phyloP scores from a whole-genome alignment of 306 rosid genomes.

The Abrus pulchellus region DNA sequence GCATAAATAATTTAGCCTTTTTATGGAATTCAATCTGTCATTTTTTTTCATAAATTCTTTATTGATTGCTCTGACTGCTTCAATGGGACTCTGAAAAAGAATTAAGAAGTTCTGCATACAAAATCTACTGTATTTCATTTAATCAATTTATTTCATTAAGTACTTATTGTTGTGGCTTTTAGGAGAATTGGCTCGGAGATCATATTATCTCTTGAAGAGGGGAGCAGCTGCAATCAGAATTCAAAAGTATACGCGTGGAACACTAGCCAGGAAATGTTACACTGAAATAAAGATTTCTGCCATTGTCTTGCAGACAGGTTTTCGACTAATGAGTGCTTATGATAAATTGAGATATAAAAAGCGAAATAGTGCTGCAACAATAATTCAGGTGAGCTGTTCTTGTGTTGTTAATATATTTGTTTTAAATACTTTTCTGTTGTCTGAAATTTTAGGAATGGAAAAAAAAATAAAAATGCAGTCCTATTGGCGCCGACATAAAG shows the following conservation, averaged over 20 bases:
- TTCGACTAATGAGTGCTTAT: constrained; percentile 65
- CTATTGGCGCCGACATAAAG: constrained; percentile 60
- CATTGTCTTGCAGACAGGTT: constrained; percentile 68
- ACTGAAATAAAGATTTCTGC: constrained; percentile 49
- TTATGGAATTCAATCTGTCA: constrained; percentile 28
- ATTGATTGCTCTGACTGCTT: constrained; percentile 11
- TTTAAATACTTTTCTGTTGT: constrained; percentile 29
- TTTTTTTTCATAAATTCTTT: constrained; percentile 22
- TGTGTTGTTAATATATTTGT: constrained; percentile 26
- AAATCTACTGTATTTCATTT: constrained; percentile 1
- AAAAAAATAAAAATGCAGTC: constrained; percentile 51
- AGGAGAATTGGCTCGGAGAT: constrained; percentile 79
- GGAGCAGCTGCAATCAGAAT: constrained; percentile 69
- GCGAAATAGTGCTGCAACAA: constrained; percentile 54
- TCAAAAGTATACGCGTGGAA: constrained; percentile 65
- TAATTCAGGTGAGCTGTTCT: constrained; percentile 66
- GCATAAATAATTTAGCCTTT: constrained; percentile 25
- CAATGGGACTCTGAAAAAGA: constrained; percentile 12
- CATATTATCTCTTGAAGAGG: constrained; percentile 59
- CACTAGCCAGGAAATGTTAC: constrained; percentile 66
- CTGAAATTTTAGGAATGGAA: constrained; percentile 39
- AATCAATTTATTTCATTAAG: constrained; percentile 36
- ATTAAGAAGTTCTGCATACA: constrained; percentile 35
- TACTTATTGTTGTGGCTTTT: constrained; percentile 48
- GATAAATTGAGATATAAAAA: constrained; percentile 58